A percentile compares a stretch with the other conserved stretches of the same genome.
These are phyloP conservation scores for Boletus reticuloceps DNA, from an alignment of 768 basidiomycete genomes.

Conservation along the genomic window DNA sequence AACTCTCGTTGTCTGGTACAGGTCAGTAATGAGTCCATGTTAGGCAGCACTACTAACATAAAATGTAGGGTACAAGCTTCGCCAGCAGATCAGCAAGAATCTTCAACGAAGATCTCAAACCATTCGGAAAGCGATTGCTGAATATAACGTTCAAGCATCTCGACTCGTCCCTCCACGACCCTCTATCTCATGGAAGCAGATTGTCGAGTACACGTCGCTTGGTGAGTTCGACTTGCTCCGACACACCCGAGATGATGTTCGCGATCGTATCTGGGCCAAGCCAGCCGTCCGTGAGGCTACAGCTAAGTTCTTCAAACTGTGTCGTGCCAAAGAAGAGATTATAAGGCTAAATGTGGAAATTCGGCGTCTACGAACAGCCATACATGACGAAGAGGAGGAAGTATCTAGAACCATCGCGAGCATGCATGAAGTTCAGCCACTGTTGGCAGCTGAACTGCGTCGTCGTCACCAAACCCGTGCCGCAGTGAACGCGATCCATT, in stretches of 20 bases:
- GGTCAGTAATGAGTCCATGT: too few relatives aligned
- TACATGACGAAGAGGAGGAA: background rate
- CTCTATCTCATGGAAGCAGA: background rate
- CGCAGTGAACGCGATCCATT: too few relatives aligned
- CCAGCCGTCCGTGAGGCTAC: background rate
- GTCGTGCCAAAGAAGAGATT: background rate
- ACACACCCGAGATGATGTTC: background rate
- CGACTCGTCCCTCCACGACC: background rate
- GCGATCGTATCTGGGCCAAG: background rate
- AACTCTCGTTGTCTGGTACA: too few relatives aligned
- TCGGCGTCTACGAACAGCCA: background rate
- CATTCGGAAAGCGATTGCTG: background rate
- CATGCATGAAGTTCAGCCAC: too few relatives aligned
- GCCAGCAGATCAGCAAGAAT: background rate
- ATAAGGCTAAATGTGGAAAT: background rate
- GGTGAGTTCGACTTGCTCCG: background rate
- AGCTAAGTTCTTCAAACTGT: background rate
- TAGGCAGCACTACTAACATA: too few relatives aligned
- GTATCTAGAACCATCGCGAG: too few relatives aligned
- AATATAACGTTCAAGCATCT: background rate
- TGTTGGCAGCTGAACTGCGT: too few relatives aligned
- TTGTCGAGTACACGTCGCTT: background rate
- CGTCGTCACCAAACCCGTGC: too few relatives aligned
- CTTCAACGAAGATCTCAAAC: background rate
- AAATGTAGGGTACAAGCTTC: background rate